Evolutionary conservation across 352 stramenopile species (phyloP), one percentile per base, ranked within the genome.

Genomic region (Pilasporangium apinafurcum): DNA sequence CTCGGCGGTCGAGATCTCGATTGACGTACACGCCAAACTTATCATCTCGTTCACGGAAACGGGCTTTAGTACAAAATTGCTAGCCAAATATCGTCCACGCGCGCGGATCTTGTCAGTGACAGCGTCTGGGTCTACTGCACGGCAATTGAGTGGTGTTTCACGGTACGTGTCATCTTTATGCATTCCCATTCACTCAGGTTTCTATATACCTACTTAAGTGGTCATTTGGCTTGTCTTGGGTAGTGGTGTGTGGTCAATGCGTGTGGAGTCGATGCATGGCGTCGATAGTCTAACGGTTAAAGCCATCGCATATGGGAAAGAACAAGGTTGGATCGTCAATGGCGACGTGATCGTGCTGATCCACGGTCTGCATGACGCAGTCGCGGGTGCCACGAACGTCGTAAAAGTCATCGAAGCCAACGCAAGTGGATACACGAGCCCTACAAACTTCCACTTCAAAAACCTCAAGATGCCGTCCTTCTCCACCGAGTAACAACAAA

Each of bases 11-110:
- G 98, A 98, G 56, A 98, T 96, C 16, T 92, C 96, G 24, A 90
- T 98, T 54, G 96, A 99, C 53, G 84, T 98, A 32, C 67, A 87
- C 16, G 95, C 97, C 20, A 96, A 95, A 57, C 73, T 97, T 18
- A 98, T 99, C 41, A 88, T 99, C 56, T 97, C 98, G 29, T 95
- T 98, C 53, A 98, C 95, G 7, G 94, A 98, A 53, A 95, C 83
- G 18, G 96, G 96, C 16, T 79, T 54, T 21, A 98, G 95, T 25
- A 96, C 96, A 3, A 93, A 91, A 44, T 71, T 97, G 41, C 75
- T 99, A 13, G 94, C 96, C 37, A 99, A 99, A 58, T 99, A 98
- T 73, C 74, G 92, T 12, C 92, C 92, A 10, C 36, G 59, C 33
- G 72, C 88, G 20, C 86, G 70, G 29, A 92, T 98, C 31, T 60